Base-by-base conservation (phyloP, 179 eudicot genomes). In the Camellia oleifera region DNA sequence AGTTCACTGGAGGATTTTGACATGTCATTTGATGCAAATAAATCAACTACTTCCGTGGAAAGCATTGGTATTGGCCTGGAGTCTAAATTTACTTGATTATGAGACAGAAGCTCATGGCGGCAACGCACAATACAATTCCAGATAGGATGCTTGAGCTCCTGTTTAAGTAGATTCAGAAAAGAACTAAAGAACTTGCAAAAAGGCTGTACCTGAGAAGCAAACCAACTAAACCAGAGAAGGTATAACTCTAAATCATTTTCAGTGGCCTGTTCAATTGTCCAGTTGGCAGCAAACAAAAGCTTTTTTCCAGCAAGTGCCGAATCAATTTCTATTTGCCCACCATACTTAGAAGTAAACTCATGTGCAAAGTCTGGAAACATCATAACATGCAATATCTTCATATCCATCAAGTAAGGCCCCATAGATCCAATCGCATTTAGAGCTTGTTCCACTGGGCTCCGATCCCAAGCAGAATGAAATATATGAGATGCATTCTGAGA, bases 231-330 rank as follows among this genome's bases (percentile, higher is more conserved):
- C 97, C 94, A 92, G 62, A 58, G 78, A 76, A 89, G 87, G 78
- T 89, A 91, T 62, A 90, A 77, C 74, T 86, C 81, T 26, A 90
- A 69, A 80, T 92, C 97, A 85, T 79, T 76, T 81, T 85, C 89
- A 62, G 87, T 86, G n/a, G 92, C 97, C 83, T 96, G 98, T 81
- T 96, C 94, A 57, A 94, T 83, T 8, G 85, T 84, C 99, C 99
- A 96, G 77, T 92, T 88, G 81, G 93, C 89, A 88, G 98, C 95
- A 90, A 86, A 88, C 54, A 85, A 74, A 26, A 94, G 90, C 87
- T 76, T 88, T 79, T 84, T 88, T 53, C 81, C 72, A 18, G 81
- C 78, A 50, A 86, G 83, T 18, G 72, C 82, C 77, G 76, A 57
- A 64, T 90, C 87, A 65, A 76, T 61, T 17, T 84, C 86, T 62